Evolutionary conservation across 2,329 filamentous ascomycete species (phyloP).

Genomic region (Fusarium temperatum): DNA sequence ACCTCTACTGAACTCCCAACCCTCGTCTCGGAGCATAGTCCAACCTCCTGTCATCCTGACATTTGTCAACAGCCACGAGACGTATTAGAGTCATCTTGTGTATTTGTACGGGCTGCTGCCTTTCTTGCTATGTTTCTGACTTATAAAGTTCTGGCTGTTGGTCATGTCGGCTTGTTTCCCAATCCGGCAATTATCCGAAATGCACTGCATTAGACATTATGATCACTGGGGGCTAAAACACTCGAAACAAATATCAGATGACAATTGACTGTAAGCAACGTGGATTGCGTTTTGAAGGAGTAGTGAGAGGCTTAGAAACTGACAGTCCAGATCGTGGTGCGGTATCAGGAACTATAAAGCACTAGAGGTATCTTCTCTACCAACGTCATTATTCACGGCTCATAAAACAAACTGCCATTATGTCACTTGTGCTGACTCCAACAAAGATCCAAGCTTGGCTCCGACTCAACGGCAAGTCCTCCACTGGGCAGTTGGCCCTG

Average conservation of each 20-base stretch:
- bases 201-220: background rate
- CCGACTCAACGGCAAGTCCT: background rate
- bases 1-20: background rate
- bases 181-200: background rate
- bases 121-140: background rate
- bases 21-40: background rate
- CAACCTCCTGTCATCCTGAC: background rate
- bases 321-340: background rate
- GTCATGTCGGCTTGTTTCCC: background rate
- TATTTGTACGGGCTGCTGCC: background rate
- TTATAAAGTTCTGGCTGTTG: background rate
- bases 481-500: background rate
- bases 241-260: background rate
- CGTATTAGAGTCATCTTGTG: too few species aligned
- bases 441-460: background rate
- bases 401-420: fast-evolving
- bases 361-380: background rate
- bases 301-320: background rate
- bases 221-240: background rate
- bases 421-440: background rate
- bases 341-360: background rate
- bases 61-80: background rate
- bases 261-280: fast-evolving
- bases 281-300: fast-evolving
- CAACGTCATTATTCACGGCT: too few species aligned